Evolutionary conservation across 1,139 yeast genomes (phyloP).

Genomic region (Scheffersomyces segobiensis): DNA sequence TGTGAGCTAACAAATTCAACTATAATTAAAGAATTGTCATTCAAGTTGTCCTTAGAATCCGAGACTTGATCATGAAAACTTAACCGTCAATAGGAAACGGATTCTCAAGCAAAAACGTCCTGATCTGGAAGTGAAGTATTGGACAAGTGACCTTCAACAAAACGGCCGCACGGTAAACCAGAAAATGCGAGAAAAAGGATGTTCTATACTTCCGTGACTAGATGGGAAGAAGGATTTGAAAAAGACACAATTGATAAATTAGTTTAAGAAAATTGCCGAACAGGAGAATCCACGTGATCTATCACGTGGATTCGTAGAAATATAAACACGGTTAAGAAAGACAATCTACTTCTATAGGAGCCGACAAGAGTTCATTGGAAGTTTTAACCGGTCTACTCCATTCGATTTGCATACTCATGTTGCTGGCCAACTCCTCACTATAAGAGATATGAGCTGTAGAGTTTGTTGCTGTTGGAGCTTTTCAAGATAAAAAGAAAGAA

Average conservation of each 20-base stretch:
- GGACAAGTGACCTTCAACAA: neutral
- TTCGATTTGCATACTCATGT: neutral
- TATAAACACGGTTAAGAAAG: neutral
- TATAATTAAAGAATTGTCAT: neutral
- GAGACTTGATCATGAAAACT: neutral
- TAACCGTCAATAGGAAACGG: neutral
- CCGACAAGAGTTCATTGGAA: neutral
- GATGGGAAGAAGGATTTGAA: neutral
- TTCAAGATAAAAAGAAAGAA: neutral
- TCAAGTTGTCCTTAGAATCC: neutral
- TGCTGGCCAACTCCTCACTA: neutral
- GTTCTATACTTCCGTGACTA: neutral
- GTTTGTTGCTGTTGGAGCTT: neutral
- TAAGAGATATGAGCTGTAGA: neutral
- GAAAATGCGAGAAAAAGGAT: neutral
- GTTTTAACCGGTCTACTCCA: too few species aligned
- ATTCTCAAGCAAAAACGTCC: neutral
- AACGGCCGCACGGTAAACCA: neutral
- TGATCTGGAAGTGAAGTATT: neutral
- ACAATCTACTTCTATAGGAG: too few species aligned
- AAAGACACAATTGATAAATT: neutral
- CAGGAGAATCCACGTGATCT: neutral
- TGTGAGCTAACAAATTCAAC: neutral
- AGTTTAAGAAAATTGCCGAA: neutral
- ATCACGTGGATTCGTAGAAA: neutral